Evolutionary conservation across 352 stramenopile species (phyloP).

Genomic region (Pythium coloratum): DNA sequence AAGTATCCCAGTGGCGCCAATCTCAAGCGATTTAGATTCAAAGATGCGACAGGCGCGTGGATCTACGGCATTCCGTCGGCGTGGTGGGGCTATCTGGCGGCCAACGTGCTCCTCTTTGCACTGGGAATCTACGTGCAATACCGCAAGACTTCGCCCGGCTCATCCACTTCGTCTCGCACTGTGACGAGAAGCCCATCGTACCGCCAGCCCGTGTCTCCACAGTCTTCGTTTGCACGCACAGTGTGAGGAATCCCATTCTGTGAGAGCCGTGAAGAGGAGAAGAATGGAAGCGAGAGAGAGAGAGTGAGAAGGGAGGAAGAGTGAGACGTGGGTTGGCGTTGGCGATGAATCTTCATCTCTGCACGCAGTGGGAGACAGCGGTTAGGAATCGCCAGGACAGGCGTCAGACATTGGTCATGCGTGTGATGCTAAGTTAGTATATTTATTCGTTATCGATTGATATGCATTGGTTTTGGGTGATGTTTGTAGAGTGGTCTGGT

Average conservation of each 20-base stretch:
- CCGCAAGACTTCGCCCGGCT: constrained; percentile 20
- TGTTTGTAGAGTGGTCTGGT: neutral
- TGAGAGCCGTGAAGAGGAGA: neutral
- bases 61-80: constrained; percentile 31
- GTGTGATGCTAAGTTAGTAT: neutral
- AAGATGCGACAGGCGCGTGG: constrained; percentile 22
- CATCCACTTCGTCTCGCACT: constrained; percentile 7
- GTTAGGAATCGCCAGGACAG: neutral
- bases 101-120: constrained; percentile 30
- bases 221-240: neutral
- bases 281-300: neutral
- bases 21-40: constrained; percentile 39
- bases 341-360: neutral
- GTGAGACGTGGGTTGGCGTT: neutral
- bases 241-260: neutral
- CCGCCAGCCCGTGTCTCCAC: neutral
- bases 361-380: neutral
- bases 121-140: constrained; percentile 35
- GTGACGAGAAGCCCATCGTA: constrained; percentile 6
- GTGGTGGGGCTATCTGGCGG: constrained; percentile 43
- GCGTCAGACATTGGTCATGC: neutral
- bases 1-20: constrained; percentile 55
- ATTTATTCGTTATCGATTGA: neutral
- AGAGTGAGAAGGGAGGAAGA: neutral
- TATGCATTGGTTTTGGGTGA: neutral